A percentile compares a stretch with the other conserved stretches of the same genome.
Conservation (phyloP, 1,284 basidiomycete species). For the Cerioporus squamosus region DNA sequence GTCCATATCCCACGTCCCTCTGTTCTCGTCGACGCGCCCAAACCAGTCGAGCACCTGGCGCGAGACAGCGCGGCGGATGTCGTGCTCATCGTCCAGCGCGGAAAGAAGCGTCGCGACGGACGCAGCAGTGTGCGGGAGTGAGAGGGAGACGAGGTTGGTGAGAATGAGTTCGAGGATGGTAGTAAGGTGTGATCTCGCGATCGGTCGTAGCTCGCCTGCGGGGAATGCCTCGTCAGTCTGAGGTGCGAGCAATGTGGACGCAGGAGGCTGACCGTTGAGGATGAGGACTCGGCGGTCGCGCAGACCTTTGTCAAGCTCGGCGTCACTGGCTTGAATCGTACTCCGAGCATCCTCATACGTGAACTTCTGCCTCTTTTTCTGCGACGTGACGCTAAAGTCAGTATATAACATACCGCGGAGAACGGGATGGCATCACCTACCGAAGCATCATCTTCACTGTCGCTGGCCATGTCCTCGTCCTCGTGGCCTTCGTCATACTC, state of each 20-base stretch:
- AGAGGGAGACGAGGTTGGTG: slow-evolving; percentile 66
- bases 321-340: slow-evolving; percentile 80
- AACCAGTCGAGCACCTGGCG: slow-evolving; percentile 82
- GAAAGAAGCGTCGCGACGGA: slow-evolving; percentile 58
- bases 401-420: no score
- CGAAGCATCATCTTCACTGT: slow-evolving; percentile 36
- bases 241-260: neutral
- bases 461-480: slow-evolving; percentile 45
- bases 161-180: slow-evolving; percentile 76
- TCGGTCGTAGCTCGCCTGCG: slow-evolving; percentile 68
- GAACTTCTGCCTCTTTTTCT: slow-evolving; percentile 41
- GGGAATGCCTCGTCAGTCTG: neutral
- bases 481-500: slow-evolving; percentile 66
- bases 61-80: slow-evolving; percentile 64
- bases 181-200: slow-evolving; percentile 67
- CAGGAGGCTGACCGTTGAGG: slow-evolving; percentile 58
- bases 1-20: slow-evolving; percentile 64
- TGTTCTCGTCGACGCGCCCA: slow-evolving; percentile 48
- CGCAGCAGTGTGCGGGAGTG: slow-evolving; percentile 51
- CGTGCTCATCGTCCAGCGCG: slow-evolving; percentile 74
- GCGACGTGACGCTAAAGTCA: neutral
- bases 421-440: slow-evolving; percentile 8
- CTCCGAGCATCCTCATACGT: slow-evolving; percentile 64
- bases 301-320: slow-evolving; percentile 68
- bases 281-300: slow-evolving; percentile 71